A percentile compares a stretch with the other conserved stretches of the same genome.
phyloP scores from a whole-genome alignment of 371 early-diverging fungal genomes.

The Thermomucor indicae-seudaticae region DNA sequence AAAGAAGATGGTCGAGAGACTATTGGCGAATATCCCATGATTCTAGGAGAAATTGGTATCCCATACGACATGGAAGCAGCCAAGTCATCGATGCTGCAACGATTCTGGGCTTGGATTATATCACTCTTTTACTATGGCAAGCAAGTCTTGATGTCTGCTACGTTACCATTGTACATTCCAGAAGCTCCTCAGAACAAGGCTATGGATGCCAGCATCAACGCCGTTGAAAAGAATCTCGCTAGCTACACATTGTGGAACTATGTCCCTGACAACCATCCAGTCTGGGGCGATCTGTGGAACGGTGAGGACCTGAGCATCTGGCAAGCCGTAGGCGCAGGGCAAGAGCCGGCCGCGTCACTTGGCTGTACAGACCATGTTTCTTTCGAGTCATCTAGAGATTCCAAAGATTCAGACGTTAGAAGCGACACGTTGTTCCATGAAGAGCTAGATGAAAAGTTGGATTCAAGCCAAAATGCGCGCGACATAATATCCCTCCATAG shows the following conservation, averaged over 20 bases:
- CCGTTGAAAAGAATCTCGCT: conserved; percentile 57
- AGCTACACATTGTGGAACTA: conserved; percentile 70
- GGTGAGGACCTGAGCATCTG: conserved; percentile 65
- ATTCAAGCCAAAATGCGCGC: conserved; percentile 12
- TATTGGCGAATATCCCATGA: conserved; percentile 50
- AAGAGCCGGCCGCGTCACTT: background rate
- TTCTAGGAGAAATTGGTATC: conserved; percentile 74
- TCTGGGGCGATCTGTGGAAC: conserved; percentile 72
- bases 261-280: conserved; percentile 51
- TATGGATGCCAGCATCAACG: conserved; percentile 67
- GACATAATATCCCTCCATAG: conserved; percentile 31
- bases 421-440: conserved; percentile 8
- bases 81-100: conserved; percentile 2
- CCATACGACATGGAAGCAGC: conserved; percentile 62
- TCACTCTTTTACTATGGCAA: background rate
- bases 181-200: conserved; percentile 57
- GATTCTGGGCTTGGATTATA: background rate
- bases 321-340: conserved; percentile 12
- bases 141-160: conserved; percentile 1
- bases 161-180: conserved; percentile 11
- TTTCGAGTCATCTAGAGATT: background rate
- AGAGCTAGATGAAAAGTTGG: background rate
- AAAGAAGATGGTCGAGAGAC: conserved; percentile 45
- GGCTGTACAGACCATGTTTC: background rate
- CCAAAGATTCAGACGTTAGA: conserved; percentile 5